phyloP scores from a whole-genome alignment of 2,329 filamentous ascomycete genomes.

The Metarhizium rileyi region DNA sequence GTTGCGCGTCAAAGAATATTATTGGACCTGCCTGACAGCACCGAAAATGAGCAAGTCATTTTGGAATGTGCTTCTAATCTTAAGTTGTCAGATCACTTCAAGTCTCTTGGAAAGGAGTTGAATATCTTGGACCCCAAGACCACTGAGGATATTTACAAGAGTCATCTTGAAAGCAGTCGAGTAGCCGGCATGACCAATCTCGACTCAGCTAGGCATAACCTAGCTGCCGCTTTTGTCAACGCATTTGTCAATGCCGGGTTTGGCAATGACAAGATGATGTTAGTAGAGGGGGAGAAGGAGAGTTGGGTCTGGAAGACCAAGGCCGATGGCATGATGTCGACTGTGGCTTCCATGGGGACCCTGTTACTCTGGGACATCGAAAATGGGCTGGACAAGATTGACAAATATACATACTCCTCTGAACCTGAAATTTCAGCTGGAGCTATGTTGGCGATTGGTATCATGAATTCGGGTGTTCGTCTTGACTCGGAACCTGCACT shows the following conservation, averaged over 20 bases:
- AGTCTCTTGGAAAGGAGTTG: conserved; percentile 84
- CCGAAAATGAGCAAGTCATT: conserved; percentile 63
- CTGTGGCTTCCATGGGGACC: conserved; percentile 85
- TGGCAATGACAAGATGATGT: conserved; percentile 95
- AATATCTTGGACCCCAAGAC: conserved; percentile 96
- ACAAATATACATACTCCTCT: conserved; percentile 79
- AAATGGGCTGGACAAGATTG: conserved; percentile 82
- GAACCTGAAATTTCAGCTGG: conserved; percentile 82
- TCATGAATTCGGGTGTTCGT: conserved; percentile 87
- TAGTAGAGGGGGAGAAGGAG: conserved; percentile 77
- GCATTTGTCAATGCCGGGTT: conserved; percentile 95
- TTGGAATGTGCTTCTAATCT: conserved; percentile 80
- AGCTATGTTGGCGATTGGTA: conserved; percentile 84
- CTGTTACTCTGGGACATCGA: conserved; percentile 92
- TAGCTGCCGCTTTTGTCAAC: conserved; percentile 93
- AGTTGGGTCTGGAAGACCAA: conserved; percentile 99
- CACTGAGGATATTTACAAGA: conserved; percentile 99
- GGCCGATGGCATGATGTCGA: conserved; percentile 94
- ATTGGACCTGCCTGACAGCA: conserved; percentile 57
- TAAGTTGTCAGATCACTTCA: conserved; percentile 85
- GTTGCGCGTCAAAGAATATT: conserved; percentile 86
- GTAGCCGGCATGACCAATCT: conserved; percentile 89
- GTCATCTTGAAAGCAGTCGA: conserved; percentile 88
- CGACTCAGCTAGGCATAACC: conserved; percentile 90
- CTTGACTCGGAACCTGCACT: conserved; percentile 84